Evolutionary conservation across 306 rosid genomes (phyloP), one percentile per base, ranked within the genome.

Genomic region (Pyrus bretschneideri): DNA sequence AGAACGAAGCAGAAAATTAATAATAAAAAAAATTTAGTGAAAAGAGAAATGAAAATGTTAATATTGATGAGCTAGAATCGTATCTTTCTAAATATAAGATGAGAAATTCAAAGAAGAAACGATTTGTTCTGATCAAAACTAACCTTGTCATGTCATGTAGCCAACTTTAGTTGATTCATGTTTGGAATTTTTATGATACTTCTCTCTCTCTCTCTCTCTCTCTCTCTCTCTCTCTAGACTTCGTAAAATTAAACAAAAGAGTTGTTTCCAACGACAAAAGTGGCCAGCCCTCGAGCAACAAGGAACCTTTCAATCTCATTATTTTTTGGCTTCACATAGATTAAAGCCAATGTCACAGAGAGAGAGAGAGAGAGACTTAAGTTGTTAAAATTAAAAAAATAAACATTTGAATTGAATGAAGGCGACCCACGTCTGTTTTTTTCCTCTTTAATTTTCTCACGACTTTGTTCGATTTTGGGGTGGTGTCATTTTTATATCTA

Each of bases 211-310:
- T 25, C 25, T 23, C 25, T 23, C 25, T 23, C 25, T 38, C 68
- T 0, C 52, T 46, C 2, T 63, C 13, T n/a, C 40, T 11, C 55
- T 44, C 79, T 49, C 29, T 74, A 79, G 66, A 81, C 68, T 52
- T 45, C 19, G 54, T 49, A 49, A 38, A 38, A 38, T 38, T 15
- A 4, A 49, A 49, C 54, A 35, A 79, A 76, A 76, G 86, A 81
- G 87, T 88, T 82, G 89, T 73, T 75, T 79, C 77, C 84, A 81
- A 86, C 83, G 90, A 91, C 98, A 88, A 88, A 91, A 74, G 78
- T 81, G 86, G 97, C 92, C 91, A 87, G 97, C 93, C 85, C 76
- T 81, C 83, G 79, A 21, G 84, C 78, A 82, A 63, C 80, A 73
- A 85, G 46, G 82, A 88, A 81, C 72, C 65, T 74, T 80, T 82